Evolutionary conservation across 2,329 filamentous ascomycete species (phyloP).

Genomic region (Colletotrichum falcatum): DNA sequence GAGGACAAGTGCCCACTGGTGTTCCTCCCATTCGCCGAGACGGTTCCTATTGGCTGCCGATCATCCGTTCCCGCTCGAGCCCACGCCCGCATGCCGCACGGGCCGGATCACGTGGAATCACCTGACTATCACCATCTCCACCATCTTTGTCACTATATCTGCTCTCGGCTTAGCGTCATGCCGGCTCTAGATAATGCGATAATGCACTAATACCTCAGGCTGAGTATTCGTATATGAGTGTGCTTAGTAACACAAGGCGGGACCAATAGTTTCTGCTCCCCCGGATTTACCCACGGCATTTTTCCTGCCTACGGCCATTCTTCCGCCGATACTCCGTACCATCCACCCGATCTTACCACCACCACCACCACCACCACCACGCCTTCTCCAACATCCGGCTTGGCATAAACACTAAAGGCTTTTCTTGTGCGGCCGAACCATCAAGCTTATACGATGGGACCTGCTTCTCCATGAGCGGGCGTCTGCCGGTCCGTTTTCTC

Average conservation of each 20-base stretch:
- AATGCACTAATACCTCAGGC: not conserved
- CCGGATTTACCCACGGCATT: not conserved
- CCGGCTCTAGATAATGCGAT: too few relatives aligned
- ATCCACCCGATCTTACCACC: not conserved
- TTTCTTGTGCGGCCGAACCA: not conserved
- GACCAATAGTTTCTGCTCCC: too few relatives aligned
- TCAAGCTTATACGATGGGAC: conserved; percentile 4
- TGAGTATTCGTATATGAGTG: too few relatives aligned
- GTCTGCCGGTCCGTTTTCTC: not conserved
- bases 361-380: not conserved
- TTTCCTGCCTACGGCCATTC: too few relatives aligned
- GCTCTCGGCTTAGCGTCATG: not conserved
- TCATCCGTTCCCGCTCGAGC: conserved; percentile 6
- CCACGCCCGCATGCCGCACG: conserved; percentile 14
- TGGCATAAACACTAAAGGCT: conserved; percentile 31
- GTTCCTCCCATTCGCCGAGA: not conserved
- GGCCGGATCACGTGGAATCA: conserved; percentile 31
- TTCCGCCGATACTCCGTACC: not conserved
- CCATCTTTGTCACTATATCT: not conserved
- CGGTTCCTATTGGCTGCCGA: conserved; percentile 13
- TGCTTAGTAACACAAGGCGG: not conserved
- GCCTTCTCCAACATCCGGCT: conserved; percentile 21
- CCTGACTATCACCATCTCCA: not conserved
- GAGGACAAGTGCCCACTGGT: conserved; percentile 4
- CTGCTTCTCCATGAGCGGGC: not conserved